Evolutionary conservation across 169 alveolate species (phyloP), one percentile per base, ranked within the genome.

Genomic region (Cryptosporidium parvum): DNA sequence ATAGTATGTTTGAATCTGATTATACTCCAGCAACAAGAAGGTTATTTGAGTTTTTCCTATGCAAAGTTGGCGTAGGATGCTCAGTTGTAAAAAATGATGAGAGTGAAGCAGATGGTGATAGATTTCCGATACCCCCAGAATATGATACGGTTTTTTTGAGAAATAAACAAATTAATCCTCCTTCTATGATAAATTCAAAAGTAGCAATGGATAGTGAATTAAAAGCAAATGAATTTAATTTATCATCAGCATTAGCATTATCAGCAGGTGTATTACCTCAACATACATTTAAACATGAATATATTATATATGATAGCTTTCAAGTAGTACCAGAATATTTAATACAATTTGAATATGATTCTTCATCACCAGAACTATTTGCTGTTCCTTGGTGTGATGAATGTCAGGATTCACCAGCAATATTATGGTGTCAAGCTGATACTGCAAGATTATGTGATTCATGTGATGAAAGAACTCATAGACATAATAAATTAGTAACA

Each of bases 371-470:
- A 14, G 98, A 96, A 92, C 92, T 92, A 61, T 96, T 94, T 75
- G 94, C 97, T 45, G 93, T 96, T 42, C 98, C 98, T 3, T 91
- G 95, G 84, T 96, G 98, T 85, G 98, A 96, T 86, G 95, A 94
- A 73, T 96, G 98, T 85, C 96, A 93, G 42, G 95, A 95, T 84
- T 94, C 93, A 44, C 97, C 97, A 4, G 95, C 98, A 14, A 84
- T 94, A 35, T 84, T 94, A 52, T 96, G 95, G 94, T 96, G 98
- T 70, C 95, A 96, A 26, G 94, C 97, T 18, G 98, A 96, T 86
- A 92, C 91, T 56, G 98, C 97, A 39, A 91, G 93, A 85, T 92
- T 96, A 26, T 96, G 98, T 86, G 92, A 70, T 67, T 92, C 93
- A 42, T 96, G 98, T 70, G 98, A 96, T 69, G 95, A 91, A 31